Conservation (phyloP, 179 eudicot genomes). For the Silene coronaria region DNA sequence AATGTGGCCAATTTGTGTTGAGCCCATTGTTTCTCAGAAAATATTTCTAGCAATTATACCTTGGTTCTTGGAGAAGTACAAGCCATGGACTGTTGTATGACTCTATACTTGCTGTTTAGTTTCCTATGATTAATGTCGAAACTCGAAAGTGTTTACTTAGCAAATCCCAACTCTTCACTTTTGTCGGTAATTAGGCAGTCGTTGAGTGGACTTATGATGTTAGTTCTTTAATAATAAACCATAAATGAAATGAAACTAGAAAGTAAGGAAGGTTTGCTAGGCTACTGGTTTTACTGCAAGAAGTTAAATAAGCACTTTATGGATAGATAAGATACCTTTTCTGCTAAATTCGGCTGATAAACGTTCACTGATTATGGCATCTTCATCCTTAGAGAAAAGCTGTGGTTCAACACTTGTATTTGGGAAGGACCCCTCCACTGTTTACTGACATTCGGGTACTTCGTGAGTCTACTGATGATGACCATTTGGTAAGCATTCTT, state of each 20-base stretch:
- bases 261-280: not conserved
- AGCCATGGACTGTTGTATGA: constrained; percentile 94
- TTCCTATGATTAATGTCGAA: not conserved
- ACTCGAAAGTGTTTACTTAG: not conserved
- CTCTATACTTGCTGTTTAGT: constrained; percentile 3
- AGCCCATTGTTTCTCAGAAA: constrained; percentile 77
- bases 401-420: constrained; percentile 64
- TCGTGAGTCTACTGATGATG: constrained; percentile 62
- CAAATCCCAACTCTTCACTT: not conserved
- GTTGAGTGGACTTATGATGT: not conserved
- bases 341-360: not conserved
- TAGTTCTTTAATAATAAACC: not conserved
- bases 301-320: not conserved
- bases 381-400: constrained; percentile 51
- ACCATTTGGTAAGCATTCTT: constrained; percentile 64
- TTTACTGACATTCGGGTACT: constrained; percentile 84
- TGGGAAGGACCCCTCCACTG: constrained; percentile 89
- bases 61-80: constrained; percentile 92
- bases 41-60: constrained; percentile 80
- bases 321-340: not conserved
- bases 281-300: not conserved
- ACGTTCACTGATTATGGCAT: constrained; percentile 7
- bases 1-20: constrained; percentile 88
- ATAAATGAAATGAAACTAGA: not conserved
- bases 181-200: not conserved